phyloP scores from a whole-genome alignment of 2,329 filamentous ascomycete genomes.

The Ophiosphaerella herpotricha region DNA sequence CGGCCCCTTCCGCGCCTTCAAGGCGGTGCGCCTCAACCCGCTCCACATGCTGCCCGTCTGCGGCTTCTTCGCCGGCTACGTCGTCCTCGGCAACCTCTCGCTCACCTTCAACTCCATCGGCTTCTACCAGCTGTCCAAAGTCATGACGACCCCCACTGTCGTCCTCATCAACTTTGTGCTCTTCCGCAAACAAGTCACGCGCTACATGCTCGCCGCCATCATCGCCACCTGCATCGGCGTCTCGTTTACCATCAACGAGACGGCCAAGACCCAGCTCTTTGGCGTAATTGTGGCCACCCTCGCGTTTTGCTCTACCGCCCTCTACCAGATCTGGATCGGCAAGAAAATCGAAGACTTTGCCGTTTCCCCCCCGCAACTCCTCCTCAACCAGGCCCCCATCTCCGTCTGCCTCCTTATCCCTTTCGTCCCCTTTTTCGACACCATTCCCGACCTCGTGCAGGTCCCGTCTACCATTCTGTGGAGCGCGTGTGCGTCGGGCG shows the following conservation, averaged over 20 bases:
- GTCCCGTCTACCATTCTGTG: constrained; percentile 49
- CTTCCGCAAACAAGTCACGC: constrained; percentile 49
- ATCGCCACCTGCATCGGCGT: constrained; percentile 52
- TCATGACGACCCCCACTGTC: constrained; percentile 55
- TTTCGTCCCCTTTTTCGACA: constrained; percentile 52
- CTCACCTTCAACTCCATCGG: constrained; percentile 54
- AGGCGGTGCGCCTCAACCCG: constrained; percentile 50
- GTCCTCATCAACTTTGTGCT: constrained; percentile 52
- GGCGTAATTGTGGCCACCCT: constrained; percentile 50
- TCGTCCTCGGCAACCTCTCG: constrained; percentile 53
- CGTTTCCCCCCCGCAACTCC: constrained; percentile 51
- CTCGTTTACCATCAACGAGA: constrained; percentile 50
- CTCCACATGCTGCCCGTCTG: constrained; percentile 53
- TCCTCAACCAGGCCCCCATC: constrained; percentile 54
- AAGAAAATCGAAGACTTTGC: constrained; percentile 55
- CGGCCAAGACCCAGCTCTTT: constrained; percentile 47
- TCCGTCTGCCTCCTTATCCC: constrained; percentile 51
- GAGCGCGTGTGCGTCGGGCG: constrained; percentile 48
- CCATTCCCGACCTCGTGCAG: constrained; percentile 40
- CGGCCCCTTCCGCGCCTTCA: constrained; percentile 51
- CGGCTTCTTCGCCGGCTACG: constrained; percentile 53
- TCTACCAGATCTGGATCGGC: constrained; percentile 56
- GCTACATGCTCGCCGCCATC: constrained; percentile 49
- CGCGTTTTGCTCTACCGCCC: constrained; percentile 52
- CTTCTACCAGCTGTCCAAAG: constrained; percentile 56